Percentiles rank a stretch among this genome's conserved stretches.
These are phyloP conservation scores for Curvularia sp. DNA, from an alignment of 2,329 filamentous ascomycete species.

Conservation along the genomic window DNA sequence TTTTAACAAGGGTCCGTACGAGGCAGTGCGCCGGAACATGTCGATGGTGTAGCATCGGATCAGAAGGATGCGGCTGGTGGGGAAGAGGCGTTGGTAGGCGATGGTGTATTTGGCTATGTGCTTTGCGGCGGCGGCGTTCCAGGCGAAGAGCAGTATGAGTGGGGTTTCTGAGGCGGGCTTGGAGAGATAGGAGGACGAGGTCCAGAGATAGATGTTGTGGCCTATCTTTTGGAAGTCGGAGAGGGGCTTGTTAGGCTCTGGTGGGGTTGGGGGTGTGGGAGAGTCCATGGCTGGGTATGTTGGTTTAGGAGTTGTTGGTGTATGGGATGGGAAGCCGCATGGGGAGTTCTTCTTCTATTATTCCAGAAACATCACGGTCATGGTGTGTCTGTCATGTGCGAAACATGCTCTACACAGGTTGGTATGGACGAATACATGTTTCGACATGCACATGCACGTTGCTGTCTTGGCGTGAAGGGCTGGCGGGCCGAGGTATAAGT, in stretches of 20 bases:
- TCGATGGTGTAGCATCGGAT: conserved; percentile 40
- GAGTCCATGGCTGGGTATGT: conserved; percentile 19
- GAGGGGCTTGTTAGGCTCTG: conserved; percentile 27
- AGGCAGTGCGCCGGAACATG: conserved; percentile 34
- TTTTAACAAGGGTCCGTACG: conserved; percentile 26
- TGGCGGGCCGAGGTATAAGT: conserved; percentile 15
- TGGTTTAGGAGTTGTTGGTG: neutral
- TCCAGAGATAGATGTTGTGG: conserved; percentile 46
- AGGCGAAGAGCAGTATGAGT: conserved; percentile 44
- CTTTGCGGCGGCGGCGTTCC: conserved; percentile 46
- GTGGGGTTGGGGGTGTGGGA: conserved; percentile 8
- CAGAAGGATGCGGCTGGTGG: conserved; percentile 41
- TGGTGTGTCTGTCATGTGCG: neutral
- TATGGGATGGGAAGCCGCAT: neutral
- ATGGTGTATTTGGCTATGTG: conserved; percentile 50
- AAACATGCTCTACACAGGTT: neutral
- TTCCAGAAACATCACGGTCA: neutral
- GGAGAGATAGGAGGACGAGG: conserved; percentile 26
- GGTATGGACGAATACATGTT: neutral
- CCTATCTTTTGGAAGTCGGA: conserved; percentile 43
- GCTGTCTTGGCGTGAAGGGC: conserved; percentile 12
- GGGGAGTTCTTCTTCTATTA: neutral
- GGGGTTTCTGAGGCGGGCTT: conserved; percentile 21
- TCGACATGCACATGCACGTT: neutral
- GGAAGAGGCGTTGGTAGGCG: conserved; percentile 42